phyloP scores from a whole-genome alignment of 169 alveolate species.

The Plasmodium yoelii region DNA sequence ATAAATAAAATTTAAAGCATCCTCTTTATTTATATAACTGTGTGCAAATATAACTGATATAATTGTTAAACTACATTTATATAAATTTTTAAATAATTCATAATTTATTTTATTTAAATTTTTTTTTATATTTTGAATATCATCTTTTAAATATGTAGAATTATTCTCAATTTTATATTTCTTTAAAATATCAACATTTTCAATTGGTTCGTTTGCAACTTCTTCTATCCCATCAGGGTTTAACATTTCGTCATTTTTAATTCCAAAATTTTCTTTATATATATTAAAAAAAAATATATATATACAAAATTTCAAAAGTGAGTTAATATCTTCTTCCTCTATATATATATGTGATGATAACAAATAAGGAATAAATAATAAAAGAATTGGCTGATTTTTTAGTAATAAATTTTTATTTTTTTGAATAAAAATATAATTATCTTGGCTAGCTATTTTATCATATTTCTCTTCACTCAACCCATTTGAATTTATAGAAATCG shows the following conservation, averaged over 20 bases:
- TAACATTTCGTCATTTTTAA: not conserved
- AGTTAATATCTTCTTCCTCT: not conserved
- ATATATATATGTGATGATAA: conserved; percentile 13
- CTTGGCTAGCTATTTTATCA: too few relatives aligned
- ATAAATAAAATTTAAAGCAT: conserved; percentile 5
- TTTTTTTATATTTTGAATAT: not conserved
- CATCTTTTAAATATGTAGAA: conserved; percentile 1
- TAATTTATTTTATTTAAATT: conserved; percentile 3
- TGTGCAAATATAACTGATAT: conserved; percentile 11
- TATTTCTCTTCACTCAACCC: too few relatives aligned
- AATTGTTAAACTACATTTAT: conserved; percentile 15
- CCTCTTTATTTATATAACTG: conserved; percentile 1
- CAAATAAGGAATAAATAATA: conserved; percentile 31
- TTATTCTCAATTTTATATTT: conserved; percentile 8
- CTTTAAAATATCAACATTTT: not conserved
- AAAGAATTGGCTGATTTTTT: too few relatives aligned
- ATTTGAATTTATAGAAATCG: not conserved
- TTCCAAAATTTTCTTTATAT: not conserved
- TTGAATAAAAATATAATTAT: too few relatives aligned
- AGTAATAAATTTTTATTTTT: too few relatives aligned
- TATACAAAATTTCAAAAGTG: conserved; percentile 30
- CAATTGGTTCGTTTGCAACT: not conserved
- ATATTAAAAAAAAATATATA: conserved; percentile 25
- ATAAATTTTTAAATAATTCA: conserved; percentile 1
- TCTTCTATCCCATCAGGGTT: not conserved